Evolutionary conservation across 345 rosid species (phyloP).

Genomic region (Linum lewisii): DNA sequence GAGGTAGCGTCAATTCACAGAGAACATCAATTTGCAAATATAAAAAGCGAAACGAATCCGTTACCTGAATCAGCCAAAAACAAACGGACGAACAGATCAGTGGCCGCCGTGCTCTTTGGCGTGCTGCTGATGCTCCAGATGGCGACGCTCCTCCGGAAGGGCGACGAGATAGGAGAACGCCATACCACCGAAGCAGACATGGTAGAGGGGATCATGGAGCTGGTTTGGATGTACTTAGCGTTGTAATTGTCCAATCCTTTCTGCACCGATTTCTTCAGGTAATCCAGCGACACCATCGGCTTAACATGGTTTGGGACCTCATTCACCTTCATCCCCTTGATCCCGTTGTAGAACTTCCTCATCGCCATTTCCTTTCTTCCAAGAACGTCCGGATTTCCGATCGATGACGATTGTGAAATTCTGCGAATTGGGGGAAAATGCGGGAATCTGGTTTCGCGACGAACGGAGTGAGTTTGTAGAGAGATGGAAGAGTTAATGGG

Average conservation of each 20-base stretch:
- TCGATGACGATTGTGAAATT: background rate
- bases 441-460: background rate
- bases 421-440: background rate
- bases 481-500: too few species aligned
- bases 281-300: conserved; percentile 50
- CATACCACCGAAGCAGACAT: conserved; percentile 72
- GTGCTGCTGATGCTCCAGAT: too few species aligned
- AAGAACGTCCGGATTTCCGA: background rate
- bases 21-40: too few species aligned
- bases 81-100: conserved; percentile 19
- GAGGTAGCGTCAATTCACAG: too few species aligned
- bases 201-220: conserved; percentile 66
- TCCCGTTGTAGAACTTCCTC: conserved; percentile 55
- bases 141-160: conserved; percentile 91
- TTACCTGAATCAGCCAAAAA: background rate
- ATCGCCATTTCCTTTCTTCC: conserved; percentile 49
- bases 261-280: conserved; percentile 39
- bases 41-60: background rate
- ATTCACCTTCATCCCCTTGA: conserved; percentile 69
- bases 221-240: conserved; percentile 72
- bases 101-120: conserved; percentile 66
- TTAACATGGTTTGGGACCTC: conserved; percentile 61
- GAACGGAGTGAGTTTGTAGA: background rate
- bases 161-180: conserved; percentile 74
- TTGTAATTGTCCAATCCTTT: conserved; percentile 61